A percentile compares a stretch with the other conserved stretches of the same genome.
These are phyloP conservation scores for Chrysanthemum makinoi DNA, from an alignment of 129 eudicot species.

Conservation along the genomic window DNA sequence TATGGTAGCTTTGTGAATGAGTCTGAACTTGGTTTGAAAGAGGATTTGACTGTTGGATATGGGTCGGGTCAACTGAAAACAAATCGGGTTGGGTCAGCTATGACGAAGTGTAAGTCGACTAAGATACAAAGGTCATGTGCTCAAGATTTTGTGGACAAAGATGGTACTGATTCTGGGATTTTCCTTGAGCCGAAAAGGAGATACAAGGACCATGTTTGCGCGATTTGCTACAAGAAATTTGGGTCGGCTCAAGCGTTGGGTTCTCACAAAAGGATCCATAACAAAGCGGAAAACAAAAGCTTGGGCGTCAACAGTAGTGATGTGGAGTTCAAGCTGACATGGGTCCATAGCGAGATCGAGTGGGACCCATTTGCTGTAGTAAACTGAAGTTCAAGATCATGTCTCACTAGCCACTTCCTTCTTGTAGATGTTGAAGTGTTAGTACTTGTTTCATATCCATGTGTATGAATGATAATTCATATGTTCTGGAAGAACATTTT, in stretches of 20 bases:
- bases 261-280: slow-evolving; percentile 64
- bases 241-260: slow-evolving; percentile 62
- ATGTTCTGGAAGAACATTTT: no score
- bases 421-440: background rate
- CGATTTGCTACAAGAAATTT: slow-evolving; percentile 54
- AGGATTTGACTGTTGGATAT: slow-evolving; percentile 11
- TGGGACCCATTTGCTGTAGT: slow-evolving; percentile 31
- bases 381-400: slow-evolving; percentile 22
- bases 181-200: slow-evolving; percentile 7
- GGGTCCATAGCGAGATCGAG: slow-evolving; percentile 35
- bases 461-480: background rate
- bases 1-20: slow-evolving; percentile 26
- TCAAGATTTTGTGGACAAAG: slow-evolving; percentile 28
- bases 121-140: slow-evolving; percentile 23
- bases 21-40: slow-evolving; percentile 20
- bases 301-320: slow-evolving; percentile 26
- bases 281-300: slow-evolving; percentile 36
- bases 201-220: slow-evolving; percentile 29
- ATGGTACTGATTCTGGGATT: slow-evolving; percentile 30
- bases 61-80: slow-evolving; percentile 22
- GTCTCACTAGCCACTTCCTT: background rate
- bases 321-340: slow-evolving; percentile 36
- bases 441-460: slow-evolving; percentile 19
- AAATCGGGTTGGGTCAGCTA: slow-evolving; percentile 16
- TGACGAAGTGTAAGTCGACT: slow-evolving; percentile 18